phyloP scores from a whole-genome alignment of 2,329 filamentous ascomycete species.

The Neonectria punicea region DNA sequence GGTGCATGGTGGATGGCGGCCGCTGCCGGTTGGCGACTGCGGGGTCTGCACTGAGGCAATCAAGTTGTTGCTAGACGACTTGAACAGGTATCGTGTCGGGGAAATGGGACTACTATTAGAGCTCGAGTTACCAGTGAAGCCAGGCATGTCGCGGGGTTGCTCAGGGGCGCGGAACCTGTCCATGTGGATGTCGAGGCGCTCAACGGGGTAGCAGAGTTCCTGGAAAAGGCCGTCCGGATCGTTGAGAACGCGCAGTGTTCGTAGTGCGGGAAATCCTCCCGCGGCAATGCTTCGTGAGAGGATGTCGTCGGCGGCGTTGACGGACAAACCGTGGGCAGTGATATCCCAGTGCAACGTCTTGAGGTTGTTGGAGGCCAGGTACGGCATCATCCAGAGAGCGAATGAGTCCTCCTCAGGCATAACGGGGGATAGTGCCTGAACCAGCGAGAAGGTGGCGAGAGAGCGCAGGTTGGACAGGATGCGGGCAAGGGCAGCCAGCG shows the following conservation, averaged over 20 bases:
- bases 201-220: constrained; percentile 71
- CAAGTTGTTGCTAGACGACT: constrained; percentile 50
- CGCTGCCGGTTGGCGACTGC: constrained; percentile 24
- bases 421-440: constrained; percentile 65
- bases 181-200: constrained; percentile 61
- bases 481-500: constrained; percentile 67
- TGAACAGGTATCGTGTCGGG: constrained; percentile 42
- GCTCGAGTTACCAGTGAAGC: constrained; percentile 32
- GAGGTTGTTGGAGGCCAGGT: constrained; percentile 66
- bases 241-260: constrained; percentile 69
- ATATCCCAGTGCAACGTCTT: constrained; percentile 73
- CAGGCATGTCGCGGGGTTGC: constrained; percentile 28
- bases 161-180: constrained; percentile 56
- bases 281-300: constrained; percentile 71
- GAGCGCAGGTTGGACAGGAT: constrained; percentile 65
- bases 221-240: constrained; percentile 78
- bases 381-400: constrained; percentile 70
- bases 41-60: constrained; percentile 38
- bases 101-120: constrained; percentile 40
- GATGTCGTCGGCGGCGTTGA: constrained; percentile 66
- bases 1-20: constrained; percentile 48
- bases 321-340: constrained; percentile 57
- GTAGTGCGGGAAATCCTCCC: constrained; percentile 71
- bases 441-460: constrained; percentile 62
- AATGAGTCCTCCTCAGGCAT: constrained; percentile 65